These are phyloP conservation scores for Emmonsiellopsis sp. DNA, from an alignment of 2,329 filamentous ascomycete species.

Conservation along the genomic window DNA sequence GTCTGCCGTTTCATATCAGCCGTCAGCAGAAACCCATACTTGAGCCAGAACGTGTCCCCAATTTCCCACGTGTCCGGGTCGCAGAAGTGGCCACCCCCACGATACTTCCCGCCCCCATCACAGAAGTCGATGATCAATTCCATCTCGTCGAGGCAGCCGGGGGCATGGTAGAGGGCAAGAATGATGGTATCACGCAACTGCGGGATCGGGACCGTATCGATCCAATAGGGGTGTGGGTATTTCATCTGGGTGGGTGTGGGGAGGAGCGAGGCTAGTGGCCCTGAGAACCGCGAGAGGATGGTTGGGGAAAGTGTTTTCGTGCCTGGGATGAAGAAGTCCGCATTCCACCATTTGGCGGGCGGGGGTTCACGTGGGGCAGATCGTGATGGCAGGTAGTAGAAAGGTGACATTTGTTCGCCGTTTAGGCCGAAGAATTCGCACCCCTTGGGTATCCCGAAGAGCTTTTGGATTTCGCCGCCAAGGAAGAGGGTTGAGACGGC, in stretches of 20 bases:
- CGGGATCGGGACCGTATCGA: not conserved
- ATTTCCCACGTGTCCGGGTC: slow-evolving; percentile 2
- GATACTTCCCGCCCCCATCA: not conserved
- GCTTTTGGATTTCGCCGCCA: not conserved
- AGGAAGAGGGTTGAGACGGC: not conserved
- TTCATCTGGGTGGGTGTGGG: not conserved
- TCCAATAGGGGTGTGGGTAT: slow-evolving; percentile 2
- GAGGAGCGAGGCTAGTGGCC: not conserved
- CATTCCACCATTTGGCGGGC: slow-evolving; percentile 2
- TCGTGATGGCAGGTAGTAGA: slow-evolving; percentile 3
- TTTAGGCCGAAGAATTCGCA: slow-evolving; percentile 1
- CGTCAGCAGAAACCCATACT: not conserved
- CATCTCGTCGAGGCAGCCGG: not conserved
- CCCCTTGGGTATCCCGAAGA: slow-evolving; percentile 1
- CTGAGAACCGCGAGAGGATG: not conserved
- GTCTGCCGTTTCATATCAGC: not conserved
- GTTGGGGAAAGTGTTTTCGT: not conserved
- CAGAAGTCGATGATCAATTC: slow-evolving; percentile 1
- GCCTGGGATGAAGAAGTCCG: slow-evolving; percentile 1
- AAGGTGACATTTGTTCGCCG: slow-evolving; percentile 3
- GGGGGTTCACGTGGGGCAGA: not conserved
- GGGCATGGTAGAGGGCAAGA: not conserved
- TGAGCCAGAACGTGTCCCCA: slow-evolving; percentile 3
- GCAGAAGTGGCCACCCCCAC: not conserved
- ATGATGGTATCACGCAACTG: not conserved